These are phyloP conservation scores for Termitomyces heimii DNA, from an alignment of 768 basidiomycete species.

Conservation along the genomic window DNA sequence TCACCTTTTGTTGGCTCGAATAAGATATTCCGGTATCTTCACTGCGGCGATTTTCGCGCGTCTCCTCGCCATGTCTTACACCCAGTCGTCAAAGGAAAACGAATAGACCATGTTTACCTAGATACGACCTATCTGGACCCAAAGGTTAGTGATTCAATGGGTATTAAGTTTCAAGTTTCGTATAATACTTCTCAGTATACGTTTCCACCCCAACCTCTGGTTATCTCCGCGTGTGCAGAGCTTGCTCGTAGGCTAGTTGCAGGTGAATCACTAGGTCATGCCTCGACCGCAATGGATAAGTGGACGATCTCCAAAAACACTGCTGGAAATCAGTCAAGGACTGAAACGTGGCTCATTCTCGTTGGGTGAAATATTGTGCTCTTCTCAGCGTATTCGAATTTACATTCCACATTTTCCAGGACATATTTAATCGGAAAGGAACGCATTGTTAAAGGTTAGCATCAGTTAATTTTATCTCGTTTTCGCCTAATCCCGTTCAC, in stretches of 20 bases:
- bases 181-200: constrained; percentile 52
- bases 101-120: constrained; percentile 83
- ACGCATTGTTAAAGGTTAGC: constrained; percentile 86
- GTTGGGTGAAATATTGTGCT: constrained; percentile 50
- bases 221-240: constrained; percentile 89
- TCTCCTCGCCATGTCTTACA: constrained; percentile 85
- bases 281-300: constrained; percentile 36
- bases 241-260: constrained; percentile 56
- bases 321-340: constrained; percentile 30
- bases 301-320: constrained; percentile 38
- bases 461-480: not conserved
- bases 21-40: constrained; percentile 79
- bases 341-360: constrained; percentile 48
- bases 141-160: constrained; percentile 36
- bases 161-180: not conserved
- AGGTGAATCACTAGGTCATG: constrained; percentile 26
- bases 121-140: constrained; percentile 96
- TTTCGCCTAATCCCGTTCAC: constrained; percentile 1
- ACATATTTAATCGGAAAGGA: constrained; percentile 99
- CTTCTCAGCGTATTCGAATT: not conserved
- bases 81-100: constrained; percentile 74
- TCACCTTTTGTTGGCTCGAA: constrained; percentile 66
- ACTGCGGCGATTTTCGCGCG: constrained; percentile 93
- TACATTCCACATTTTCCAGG: constrained; percentile 27
- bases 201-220: constrained; percentile 93